Base-by-base conservation (phyloP, 805 yeast genomes). In the Scheffersomyces ergatensis region DNA sequence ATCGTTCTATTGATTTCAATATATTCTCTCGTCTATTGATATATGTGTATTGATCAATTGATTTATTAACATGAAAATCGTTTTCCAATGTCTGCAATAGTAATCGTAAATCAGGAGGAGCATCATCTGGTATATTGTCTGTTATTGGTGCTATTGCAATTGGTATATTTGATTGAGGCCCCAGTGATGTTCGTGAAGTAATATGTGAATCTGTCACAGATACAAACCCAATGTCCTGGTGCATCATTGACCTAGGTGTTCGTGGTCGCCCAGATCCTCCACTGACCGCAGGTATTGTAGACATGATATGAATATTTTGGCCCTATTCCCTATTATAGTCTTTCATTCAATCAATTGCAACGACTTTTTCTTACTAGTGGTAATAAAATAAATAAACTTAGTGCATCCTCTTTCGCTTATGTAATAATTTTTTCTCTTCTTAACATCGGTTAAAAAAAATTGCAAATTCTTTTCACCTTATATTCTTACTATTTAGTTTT, bases 1-100 rank as follows among this genome's bases (percentile, higher is more conserved):
- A 43, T 34, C 53, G 52, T 42, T 57, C 58, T 27, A 70, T 65
- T 39, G 54, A 52, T 34, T 58, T 63, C 65, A 70, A 63, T 46
- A 70, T 67, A 43, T 70, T 72, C 51, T 70, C 76, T 45, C 76
- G 50, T 33, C 72, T 43, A 41, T 70, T 70, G 43, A 70, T 70
- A 44, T 70, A 70, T 2, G 74, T 67, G 73, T 74, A 70, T 49
- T 70, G 76, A 52, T 70, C 74, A 26, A 70, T 70, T 15, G 65
- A 51, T 41, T 65, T 66, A 47, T 62, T 58, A 18, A 64, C 59
- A 20, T 62, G 54, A 53, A 70, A 70, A 46, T 70, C 76, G 17
- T 65, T 66, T 39, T 70, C 76, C 19, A 70, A 50, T 34, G 62
- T 59, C 45, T 69, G 74, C 19, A 70, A 60, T 30, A 70, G 53